A percentile compares a stretch with the other conserved stretches of the same genome.
phyloP scores from a whole-genome alignment of 2,329 filamentous ascomycete genomes.

The Eutypa lata region DNA sequence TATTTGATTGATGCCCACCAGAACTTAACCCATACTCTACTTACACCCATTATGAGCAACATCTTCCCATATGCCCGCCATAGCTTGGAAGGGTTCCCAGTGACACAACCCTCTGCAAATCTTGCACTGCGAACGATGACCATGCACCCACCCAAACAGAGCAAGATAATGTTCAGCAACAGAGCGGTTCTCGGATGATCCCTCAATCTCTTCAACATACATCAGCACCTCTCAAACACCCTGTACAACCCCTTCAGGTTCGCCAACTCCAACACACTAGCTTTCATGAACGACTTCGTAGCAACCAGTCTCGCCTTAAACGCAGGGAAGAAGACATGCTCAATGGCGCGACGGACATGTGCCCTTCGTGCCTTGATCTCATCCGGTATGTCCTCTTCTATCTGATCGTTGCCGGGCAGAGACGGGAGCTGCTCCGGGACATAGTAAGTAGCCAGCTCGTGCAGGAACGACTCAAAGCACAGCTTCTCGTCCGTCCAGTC shows the following conservation, averaged over 20 bases:
- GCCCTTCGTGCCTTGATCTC: slow-evolving; percentile 57
- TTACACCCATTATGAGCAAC: not conserved
- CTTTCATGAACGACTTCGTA: slow-evolving; percentile 72
- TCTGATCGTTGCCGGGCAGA: slow-evolving; percentile 27
- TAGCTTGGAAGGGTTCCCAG: too few species aligned
- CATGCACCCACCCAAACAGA: not conserved
- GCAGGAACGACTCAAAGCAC: slow-evolving; percentile 83
- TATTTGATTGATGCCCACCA: not conserved
- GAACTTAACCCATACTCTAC: not conserved
- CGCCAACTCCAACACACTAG: slow-evolving; percentile 77
- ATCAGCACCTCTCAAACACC: slow-evolving; percentile 89
- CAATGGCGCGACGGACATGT: slow-evolving; percentile 72
- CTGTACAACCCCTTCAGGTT: slow-evolving; percentile 89
- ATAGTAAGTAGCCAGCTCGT: slow-evolving; percentile 85
- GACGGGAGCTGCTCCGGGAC: slow-evolving; percentile 78
- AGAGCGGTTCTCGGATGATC: not conserved
- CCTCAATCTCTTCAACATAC: not conserved
- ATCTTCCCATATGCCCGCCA: not conserved
- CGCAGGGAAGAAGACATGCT: slow-evolving; percentile 86
- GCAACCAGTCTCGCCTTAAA: slow-evolving; percentile 81
- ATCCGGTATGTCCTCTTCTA: slow-evolving; percentile 41
- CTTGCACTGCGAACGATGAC: not conserved
- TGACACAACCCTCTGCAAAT: too few species aligned
- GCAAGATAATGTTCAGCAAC: not conserved
- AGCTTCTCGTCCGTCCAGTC: slow-evolving; percentile 80